Evolutionary conservation across 192 early-diverging fungal genomes (phyloP).

Genomic region (Rhizophlyctis rosea): DNA sequence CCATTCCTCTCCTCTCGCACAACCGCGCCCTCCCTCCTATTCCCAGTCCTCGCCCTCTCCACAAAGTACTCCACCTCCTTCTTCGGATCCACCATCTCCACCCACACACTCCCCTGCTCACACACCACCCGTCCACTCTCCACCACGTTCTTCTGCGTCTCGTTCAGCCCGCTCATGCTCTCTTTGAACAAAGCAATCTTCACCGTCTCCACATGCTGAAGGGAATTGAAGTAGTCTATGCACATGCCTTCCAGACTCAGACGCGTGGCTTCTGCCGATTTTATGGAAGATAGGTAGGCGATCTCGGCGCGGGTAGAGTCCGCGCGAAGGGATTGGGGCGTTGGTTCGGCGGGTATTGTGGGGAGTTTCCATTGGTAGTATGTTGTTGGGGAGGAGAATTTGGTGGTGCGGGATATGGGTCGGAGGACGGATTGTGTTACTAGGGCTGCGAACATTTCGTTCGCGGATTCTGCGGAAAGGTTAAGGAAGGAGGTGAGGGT

Average conservation of each 20-base stretch:
- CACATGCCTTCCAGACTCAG: constrained; percentile 27
- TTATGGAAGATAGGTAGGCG: too few species aligned
- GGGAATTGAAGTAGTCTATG: constrained; percentile 37
- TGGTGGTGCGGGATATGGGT: constrained; percentile 19
- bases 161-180: constrained; percentile 25
- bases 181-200: constrained; percentile 32
- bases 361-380: constrained; percentile 46
- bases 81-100: constrained; percentile 39
- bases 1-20: too few species aligned
- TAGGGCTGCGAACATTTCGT: constrained; percentile 28
- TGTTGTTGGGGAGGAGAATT: constrained; percentile 15
- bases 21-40: too few species aligned
- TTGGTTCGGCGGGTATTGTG: constrained; percentile 39
- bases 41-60: constrained; percentile 40
- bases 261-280: constrained; percentile 34
- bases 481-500: constrained; percentile 21
- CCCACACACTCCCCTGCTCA: constrained; percentile 26
- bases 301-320: too few species aligned
- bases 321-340: too few species aligned
- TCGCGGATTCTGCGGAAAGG: constrained; percentile 15
- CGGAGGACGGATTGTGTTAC: constrained; percentile 35
- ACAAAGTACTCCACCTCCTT: constrained; percentile 38
- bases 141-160: constrained; percentile 27
- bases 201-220: constrained; percentile 25
- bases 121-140: constrained; percentile 9